phyloP scores from a whole-genome alignment of 108 stramenopile genomes.

The Fragilariopsis cylindrus region DNA sequence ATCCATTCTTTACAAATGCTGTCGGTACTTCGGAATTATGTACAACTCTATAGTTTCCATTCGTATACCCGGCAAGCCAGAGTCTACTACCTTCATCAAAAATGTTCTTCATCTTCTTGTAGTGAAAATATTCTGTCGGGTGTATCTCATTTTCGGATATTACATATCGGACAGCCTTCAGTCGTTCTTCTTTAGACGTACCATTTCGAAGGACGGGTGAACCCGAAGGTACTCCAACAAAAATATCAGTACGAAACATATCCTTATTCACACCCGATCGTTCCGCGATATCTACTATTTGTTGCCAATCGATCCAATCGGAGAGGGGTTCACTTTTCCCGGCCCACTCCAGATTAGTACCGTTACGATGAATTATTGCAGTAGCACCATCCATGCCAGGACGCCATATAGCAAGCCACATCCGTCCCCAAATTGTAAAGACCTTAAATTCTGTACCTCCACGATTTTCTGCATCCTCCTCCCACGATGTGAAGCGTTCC shows the following conservation, averaged over 20 bases:
- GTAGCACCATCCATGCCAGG: constrained; percentile 11
- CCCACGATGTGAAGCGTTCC: constrained; percentile 23
- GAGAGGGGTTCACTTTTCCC: constrained; percentile 3
- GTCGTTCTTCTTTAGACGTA: not conserved
- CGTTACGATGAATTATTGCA: constrained; percentile 24
- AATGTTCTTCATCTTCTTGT: not conserved
- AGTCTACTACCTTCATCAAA: constrained; percentile 21
- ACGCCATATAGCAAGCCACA: constrained; percentile 16
- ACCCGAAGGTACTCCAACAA: constrained; percentile 22
- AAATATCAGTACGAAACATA: constrained; percentile 24
- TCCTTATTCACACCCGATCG: constrained; percentile 17
- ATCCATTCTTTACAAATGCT: not conserved
- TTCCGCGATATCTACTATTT: constrained; percentile 23
- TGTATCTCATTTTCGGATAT: constrained; percentile 29
- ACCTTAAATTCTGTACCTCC: constrained; percentile 24
- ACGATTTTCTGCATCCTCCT: not conserved
- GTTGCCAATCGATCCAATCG: constrained; percentile 29
- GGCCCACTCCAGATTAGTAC: constrained; percentile 17
- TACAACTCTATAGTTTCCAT: constrained; percentile 20
- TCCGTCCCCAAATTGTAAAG: constrained; percentile 34
- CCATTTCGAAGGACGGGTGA: not conserved
- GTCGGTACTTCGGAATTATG: constrained; percentile 24
- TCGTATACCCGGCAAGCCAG: constrained; percentile 25
- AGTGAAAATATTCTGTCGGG: constrained; percentile 7
- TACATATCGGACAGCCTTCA: constrained; percentile 4